These are phyloP conservation scores for Fermentozyma sake DNA, from an alignment of 1,139 yeast genomes.

Conservation along the genomic window DNA sequence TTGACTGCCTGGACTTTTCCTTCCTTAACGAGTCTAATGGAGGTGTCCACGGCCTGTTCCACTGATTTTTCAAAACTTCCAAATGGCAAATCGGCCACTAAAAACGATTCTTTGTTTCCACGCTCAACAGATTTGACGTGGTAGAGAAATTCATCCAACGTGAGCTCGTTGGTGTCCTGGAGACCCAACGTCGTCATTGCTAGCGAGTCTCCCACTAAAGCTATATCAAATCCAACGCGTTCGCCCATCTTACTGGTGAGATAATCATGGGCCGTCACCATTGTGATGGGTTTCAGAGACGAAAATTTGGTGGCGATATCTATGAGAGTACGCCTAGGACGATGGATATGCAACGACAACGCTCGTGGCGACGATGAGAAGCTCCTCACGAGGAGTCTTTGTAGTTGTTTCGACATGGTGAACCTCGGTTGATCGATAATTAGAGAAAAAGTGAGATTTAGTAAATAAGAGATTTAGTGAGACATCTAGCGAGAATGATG, in stretches of 20 bases:
- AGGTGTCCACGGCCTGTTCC: slow-evolving; percentile 61
- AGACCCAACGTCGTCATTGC: slow-evolving; percentile 91
- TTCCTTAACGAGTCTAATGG: slow-evolving; percentile 57
- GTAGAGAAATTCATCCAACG: slow-evolving; percentile 73
- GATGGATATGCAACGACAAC: too few relatives aligned
- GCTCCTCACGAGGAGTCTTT: too few relatives aligned
- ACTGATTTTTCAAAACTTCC: slow-evolving; percentile 73
- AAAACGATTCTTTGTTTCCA: slow-evolving; percentile 59
- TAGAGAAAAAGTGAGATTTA: too few relatives aligned
- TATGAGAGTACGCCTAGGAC: too few relatives aligned
- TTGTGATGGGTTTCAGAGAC: slow-evolving; percentile 63
- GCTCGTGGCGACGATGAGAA: too few relatives aligned
- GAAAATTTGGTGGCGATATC: too few relatives aligned
- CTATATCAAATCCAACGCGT: slow-evolving; percentile 61
- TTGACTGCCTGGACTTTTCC: slow-evolving; percentile 75
- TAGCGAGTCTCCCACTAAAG: slow-evolving; percentile 85
- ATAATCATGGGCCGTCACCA: slow-evolving; percentile 85
- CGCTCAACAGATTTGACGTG: slow-evolving; percentile 74
- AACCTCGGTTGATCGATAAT: too few relatives aligned
- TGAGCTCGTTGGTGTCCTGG: slow-evolving; percentile 67
- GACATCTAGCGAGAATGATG: too few relatives aligned
- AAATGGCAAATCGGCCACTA: slow-evolving; percentile 88
- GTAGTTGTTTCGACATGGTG: too few relatives aligned
- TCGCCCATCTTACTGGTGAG: slow-evolving; percentile 75
- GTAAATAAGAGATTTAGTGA: too few relatives aligned